Evolutionary conservation across 2,329 filamentous ascomycete species (phyloP).

Genomic region (Fusarium compactum): DNA sequence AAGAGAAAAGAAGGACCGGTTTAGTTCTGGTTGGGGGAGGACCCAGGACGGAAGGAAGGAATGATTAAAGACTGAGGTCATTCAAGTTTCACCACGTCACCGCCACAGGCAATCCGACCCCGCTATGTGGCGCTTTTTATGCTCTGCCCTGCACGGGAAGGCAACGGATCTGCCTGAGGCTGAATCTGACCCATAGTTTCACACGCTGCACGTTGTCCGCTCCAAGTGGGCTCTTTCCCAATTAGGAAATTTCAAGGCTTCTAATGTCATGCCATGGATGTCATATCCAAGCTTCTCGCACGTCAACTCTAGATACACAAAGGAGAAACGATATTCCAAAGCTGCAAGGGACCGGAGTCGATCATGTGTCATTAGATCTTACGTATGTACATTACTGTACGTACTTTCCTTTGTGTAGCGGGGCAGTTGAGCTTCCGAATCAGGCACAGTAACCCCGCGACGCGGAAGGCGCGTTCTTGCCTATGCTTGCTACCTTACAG

Average conservation of each 20-base stretch:
- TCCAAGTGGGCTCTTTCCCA: slow-evolving; percentile 11
- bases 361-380: background rate
- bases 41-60: background rate
- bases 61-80: slow-evolving; percentile 14
- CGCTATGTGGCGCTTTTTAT: slow-evolving; percentile 32
- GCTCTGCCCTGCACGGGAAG: background rate
- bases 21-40: background rate
- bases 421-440: slow-evolving; percentile 2
- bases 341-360: slow-evolving; percentile 22
- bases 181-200: background rate
- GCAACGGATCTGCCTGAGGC: slow-evolving; percentile 1
- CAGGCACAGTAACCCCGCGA: slow-evolving; percentile 26
- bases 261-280: slow-evolving; percentile 6
- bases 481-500: background rate
- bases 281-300: slow-evolving; percentile 3
- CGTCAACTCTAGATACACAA: background rate
- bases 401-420: background rate
- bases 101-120: slow-evolving; percentile 27
- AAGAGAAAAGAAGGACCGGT: background rate
- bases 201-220: background rate
- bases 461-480: slow-evolving; percentile 30
- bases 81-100: slow-evolving; percentile 24
- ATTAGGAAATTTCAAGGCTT: background rate
- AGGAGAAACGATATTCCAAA: background rate
- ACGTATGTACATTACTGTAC: background rate